Conservation (phyloP, 108 stramenopile genomes). For the Craspedostauros australis region DNA sequence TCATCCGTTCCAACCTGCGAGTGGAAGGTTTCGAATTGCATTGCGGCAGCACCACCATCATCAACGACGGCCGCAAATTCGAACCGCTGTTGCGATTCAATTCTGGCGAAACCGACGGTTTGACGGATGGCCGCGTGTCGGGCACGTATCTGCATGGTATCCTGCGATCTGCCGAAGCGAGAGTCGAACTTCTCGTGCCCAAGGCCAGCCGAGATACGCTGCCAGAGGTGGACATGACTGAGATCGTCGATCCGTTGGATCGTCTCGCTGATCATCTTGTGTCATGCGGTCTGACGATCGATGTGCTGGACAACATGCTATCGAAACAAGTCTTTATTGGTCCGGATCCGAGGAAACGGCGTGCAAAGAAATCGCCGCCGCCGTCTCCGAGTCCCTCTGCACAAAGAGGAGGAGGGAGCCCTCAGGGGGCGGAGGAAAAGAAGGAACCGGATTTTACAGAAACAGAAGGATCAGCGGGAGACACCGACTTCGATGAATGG, state of each 20-base stretch:
- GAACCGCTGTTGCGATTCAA: conserved; percentile 17
- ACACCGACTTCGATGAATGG: too few relatives aligned
- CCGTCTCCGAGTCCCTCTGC: too few relatives aligned
- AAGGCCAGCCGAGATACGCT: background rate
- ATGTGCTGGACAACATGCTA: too few relatives aligned
- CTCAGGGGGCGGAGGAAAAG: too few relatives aligned
- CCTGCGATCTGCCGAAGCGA: conserved; percentile 14
- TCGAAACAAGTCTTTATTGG: too few relatives aligned
- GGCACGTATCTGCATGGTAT: conserved; percentile 39
- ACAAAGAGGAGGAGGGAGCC: too few relatives aligned
- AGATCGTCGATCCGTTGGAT: conserved; percentile 7
- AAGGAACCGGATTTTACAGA: too few relatives aligned
- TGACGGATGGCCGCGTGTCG: conserved; percentile 15
- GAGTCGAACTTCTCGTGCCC: conserved; percentile 22
- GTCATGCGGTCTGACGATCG: conserved; percentile 21
- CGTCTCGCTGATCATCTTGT: conserved; percentile 18
- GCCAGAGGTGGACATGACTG: background rate
- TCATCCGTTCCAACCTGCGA: conserved; percentile 11
- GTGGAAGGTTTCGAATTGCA: conserved; percentile 33
- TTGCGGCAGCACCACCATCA: conserved; percentile 17
- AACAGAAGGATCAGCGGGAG: too few relatives aligned
- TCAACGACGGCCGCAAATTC: conserved; percentile 4
- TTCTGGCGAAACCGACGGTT: conserved; percentile 27
- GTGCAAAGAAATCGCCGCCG: too few relatives aligned
- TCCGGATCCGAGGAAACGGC: too few relatives aligned